These are phyloP conservation scores for Cardamine resedifolia DNA, from an alignment of 345 rosid species.

Conservation along the genomic window DNA sequence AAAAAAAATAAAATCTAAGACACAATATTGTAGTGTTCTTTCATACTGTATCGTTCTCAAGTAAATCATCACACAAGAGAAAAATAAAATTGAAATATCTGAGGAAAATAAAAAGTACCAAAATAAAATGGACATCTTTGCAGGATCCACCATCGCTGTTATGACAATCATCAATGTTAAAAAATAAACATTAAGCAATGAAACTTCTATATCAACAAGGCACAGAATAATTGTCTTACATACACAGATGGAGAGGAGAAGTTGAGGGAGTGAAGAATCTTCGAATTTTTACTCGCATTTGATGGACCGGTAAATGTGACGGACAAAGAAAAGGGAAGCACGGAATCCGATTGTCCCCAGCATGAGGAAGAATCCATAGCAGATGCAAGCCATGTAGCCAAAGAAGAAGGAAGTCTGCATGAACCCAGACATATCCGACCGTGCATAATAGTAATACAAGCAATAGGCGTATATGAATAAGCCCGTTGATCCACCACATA, in stretches of 20 bases:
- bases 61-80: neutral
- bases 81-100: neutral
- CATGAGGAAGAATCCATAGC: constrained; percentile 54
- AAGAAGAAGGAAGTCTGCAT: constrained; percentile 56
- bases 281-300: constrained; percentile 40
- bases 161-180: neutral
- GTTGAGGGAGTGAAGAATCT: neutral
- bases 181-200: neutral
- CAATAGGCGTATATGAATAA: constrained; percentile 47
- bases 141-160: neutral
- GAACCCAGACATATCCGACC: constrained; percentile 52
- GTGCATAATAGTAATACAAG: constrained; percentile 47
- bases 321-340: constrained; percentile 48
- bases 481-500: constrained; percentile 55
- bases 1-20: neutral
- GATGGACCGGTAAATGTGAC: constrained; percentile 50
- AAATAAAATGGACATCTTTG: neutral
- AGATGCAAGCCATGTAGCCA: constrained; percentile 58
- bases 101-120: neutral
- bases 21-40: neutral
- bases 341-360: constrained; percentile 48
- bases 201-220: neutral
- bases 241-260: neutral
- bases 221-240: constrained; percentile 6
- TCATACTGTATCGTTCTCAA: neutral